Evolutionary conservation across 805 yeast genomes (phyloP), one percentile per base, ranked within the genome.

Genomic region (Candida wancherniae): DNA sequence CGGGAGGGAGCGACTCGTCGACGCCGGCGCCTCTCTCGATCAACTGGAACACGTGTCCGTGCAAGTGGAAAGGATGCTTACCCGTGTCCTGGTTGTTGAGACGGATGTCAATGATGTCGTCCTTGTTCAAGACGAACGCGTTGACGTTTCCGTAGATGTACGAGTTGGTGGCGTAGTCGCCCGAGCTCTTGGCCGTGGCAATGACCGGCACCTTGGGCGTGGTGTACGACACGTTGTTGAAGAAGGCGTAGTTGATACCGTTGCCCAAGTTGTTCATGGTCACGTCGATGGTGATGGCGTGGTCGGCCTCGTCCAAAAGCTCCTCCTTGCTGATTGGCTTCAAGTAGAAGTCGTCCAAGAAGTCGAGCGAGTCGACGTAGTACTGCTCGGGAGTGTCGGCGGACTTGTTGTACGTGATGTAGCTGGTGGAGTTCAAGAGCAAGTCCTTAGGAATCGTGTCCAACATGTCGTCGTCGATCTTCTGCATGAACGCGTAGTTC

Each of bases 31-130:
- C 85, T 59, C 96, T 73, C 40, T 74, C 78, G 37, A 86, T 57
- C 7, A 82, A 69, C 64, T 90, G 97, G 84, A 88, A 90, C 29
- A 59, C 75, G 58, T 83, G 92, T 30, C 98, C 98, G 65, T 90
- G 98, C 55, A 90, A 66, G 63, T 90, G 98, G 92, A 90, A 90
- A 18, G 98, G 97, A 66, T 90, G 98, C 48, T 71, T 81, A 55
- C 97, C 97, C 5, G 94, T 75, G 59, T 90, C 98, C 38, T 63
- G 63, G 61, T 87, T 88, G 68, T 90, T 90, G 24, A 90, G 51
- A 5, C 84, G 83, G 45, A 90, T 73, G 54, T 90, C 94, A 19
- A 90, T 73, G 36, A 83, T 65, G 48, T 71, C 84, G 50, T 70
- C 71, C 47, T 77, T 69, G 43, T 75, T 73, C 36, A 90, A 63